Conservation (phyloP, 1,284 basidiomycete genomes). For the Ganoderma sinense region DNA sequence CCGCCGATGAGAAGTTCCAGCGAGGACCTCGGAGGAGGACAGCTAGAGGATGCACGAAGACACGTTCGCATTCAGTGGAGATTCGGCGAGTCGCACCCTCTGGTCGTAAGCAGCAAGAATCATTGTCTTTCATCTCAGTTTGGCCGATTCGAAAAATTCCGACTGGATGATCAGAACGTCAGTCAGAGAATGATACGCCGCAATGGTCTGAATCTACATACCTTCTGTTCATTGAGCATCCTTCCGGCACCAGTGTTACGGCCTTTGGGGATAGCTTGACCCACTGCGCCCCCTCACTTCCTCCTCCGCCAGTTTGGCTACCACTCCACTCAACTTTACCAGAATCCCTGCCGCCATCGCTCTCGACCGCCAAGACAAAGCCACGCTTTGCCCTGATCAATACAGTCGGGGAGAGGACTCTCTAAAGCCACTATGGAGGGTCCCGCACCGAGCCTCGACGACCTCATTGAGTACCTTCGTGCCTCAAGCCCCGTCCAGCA, state of each 20-base stretch:
- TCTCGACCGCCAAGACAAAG: neutral
- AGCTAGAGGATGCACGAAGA: neutral
- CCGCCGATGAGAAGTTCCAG: neutral
- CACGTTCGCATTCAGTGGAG: neutral
- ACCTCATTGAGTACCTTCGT: no score
- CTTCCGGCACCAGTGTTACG: neutral
- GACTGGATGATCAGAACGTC: neutral
- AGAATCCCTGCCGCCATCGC: no score
- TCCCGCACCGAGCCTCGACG: no score
- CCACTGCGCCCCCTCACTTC: no score
- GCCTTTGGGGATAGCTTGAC: neutral
- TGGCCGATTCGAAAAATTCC: no score
- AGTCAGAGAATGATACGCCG: neutral
- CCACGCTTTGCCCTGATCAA: no score
- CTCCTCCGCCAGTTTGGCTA: no score
- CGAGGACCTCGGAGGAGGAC: neutral
- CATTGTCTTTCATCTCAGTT: no score
- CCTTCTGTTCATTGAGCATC: neutral
- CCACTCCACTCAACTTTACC: no score
- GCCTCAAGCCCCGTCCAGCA: no score
- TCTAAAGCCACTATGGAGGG: no score
- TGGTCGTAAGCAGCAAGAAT: neutral
- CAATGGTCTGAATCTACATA: neutral
- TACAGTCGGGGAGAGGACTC: no score
- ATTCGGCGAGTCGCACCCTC: neutral